Base-by-base conservation (phyloP, 371 early-diverging fungal genomes). In the Smittium mucronatum region DNA sequence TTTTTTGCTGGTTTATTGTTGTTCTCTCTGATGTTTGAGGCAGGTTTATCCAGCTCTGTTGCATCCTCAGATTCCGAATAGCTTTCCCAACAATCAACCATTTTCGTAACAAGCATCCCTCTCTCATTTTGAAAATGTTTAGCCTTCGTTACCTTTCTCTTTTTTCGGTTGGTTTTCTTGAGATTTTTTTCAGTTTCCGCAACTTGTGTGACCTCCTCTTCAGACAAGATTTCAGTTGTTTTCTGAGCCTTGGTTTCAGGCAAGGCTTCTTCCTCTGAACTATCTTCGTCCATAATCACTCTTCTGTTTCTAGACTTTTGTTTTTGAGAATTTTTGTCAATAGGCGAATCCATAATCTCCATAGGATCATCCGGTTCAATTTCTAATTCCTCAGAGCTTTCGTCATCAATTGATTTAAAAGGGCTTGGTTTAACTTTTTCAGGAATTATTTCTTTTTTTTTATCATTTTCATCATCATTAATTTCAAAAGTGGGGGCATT, bases 101-200 rank as follows among this genome's bases (percentile, higher is more conserved):
- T 69, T 69, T 78, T 69, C 33, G 75, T 73, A 17, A 78, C 78
- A 61, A 78, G 67, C 78, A 78, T 78, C 31, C 78, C 78, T 30
- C 78, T 71, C 66, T 68, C 73, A 61, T 78, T 78, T 35, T 78
- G 78, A 16, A 73, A 70, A 69, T 78, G 78, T 70, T 78, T 75
- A 69, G 75, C 30, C 69, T 67, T 73, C 36, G 47, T 78, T 35
- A 78, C 73, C 70, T 78, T 78, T 69, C 78, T 72, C 59, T 69
- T 77, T 60, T 77, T 78, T 66, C 79, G 74, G 34, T 74, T 72
- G 35, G 78, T 34, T 36, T 63, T 72, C 16, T 5, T 5, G 15
- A 11, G 5, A 28, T 61, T 61, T 17, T 57, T 57, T 58, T 32
- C n/a, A n/a, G n/a, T n/a, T 34, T 68, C 75, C 59, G 69, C 57